Base-by-base conservation (phyloP, 371 early-diverging fungal genomes). In the Funneliformis caledonium region DNA sequence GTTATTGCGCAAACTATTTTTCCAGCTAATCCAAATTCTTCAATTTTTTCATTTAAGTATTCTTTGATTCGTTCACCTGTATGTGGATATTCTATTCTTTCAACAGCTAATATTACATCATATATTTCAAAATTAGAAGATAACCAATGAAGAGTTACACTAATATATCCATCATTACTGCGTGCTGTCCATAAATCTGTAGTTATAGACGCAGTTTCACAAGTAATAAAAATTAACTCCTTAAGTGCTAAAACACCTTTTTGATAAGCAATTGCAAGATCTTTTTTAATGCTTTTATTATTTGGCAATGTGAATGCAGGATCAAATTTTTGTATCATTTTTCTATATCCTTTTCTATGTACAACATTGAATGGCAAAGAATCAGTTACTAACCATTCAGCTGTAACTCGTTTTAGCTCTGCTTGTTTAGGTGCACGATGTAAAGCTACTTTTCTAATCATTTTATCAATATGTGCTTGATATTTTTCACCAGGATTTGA, bases 201-300 rank as follows among this genome's bases (percentile, higher is more conserved):
- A n/a, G n/a, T 73, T 56, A 73, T 73, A n/a, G 52, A 73, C 3
- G 59, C 33, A 73, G 73, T 73, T 73, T 73, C 16, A 73, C 73
- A 73, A 52, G 73, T 73, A 7, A 2, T 73, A 52, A 7, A 52
- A 31, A 56, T 48, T 33, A 73, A 56, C 52, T 56, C 31, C 16
- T 56, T n/a, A 14, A 73, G 11, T 37, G 50, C 22, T 56, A 73
- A 73, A 16, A 73, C 31, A 2, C 31, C 37, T 33, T 56, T 73
- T 19, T 73, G 6, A 56, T 73, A 73, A 4, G 42, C 56, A 37
- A 1, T 12, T 52, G 52, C 10, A 73, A 73, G 73, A 33, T 33
- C 12, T 52, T 26, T 50, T 69, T 69, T 47, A 45, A 69, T 69
- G 45, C 45, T 2, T n/a, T n/a, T n/a, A 69, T 69, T 45, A n/a